Base-by-base conservation (phyloP, 352 stramenopile genomes). In the Thalassiosira delicatula region DNA sequence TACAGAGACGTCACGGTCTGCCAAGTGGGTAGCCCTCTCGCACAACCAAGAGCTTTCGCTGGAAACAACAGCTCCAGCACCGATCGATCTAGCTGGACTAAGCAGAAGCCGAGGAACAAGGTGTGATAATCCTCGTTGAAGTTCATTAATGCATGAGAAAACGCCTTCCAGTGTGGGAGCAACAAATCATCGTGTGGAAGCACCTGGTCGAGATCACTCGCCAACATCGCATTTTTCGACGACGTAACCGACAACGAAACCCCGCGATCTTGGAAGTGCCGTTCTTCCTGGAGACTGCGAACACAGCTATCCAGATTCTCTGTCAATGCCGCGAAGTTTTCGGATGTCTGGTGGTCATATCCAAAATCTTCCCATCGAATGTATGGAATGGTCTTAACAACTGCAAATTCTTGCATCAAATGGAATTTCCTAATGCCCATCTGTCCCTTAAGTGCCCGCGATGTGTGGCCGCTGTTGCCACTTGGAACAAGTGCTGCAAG, bases 1-100 rank as follows among this genome's bases (percentile, higher is more conserved):
- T 61, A 74, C 17, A 74, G 44, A 1, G 66, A 74, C 9, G 66
- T 63, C 42, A 74, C 14, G 5, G 7, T 62, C 66, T 63, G 44
- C 29, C n/a, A n/a, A n/a, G n/a, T n/a, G n/a, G n/a, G n/a, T n/a
- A n/a, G n/a, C n/a, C n/a, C n/a, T n/a, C n/a, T n/a, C n/a, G n/a
- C n/a, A n/a, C n/a, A n/a, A n/a, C n/a, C n/a, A n/a, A n/a, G n/a
- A n/a, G n/a, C n/a, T n/a, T n/a, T n/a, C n/a, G 44, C 66, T 19
- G 66, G 66, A 49, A 14, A 46, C 17, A 74, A 63, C 19, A 37
- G 62, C 25, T 74, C 30, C 37, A 74, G n/a, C 27, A 74, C 46
- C 17, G 42, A 74, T 19, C 14, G 3, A 37, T 62, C 7, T 27
- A 74, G 33, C 25, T 30, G 5, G 7, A 70, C 23, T 4, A 40